These are phyloP conservation scores for Mesembryanthemum crystallinum DNA, from an alignment of 148 eudicot genomes.

Conservation along the genomic window DNA sequence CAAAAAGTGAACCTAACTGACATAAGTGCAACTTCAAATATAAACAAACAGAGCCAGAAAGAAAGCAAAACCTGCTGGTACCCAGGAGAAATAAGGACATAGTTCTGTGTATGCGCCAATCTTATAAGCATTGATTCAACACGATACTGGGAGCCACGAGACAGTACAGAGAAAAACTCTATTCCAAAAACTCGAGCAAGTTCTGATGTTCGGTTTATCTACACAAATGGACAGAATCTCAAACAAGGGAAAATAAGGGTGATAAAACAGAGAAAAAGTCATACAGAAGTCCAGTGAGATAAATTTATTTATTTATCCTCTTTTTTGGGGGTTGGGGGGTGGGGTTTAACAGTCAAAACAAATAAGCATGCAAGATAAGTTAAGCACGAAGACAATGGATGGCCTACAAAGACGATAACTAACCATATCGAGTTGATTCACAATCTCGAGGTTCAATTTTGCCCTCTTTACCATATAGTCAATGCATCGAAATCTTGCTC, in stretches of 20 bases:
- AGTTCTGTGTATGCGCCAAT: slow-evolving; percentile 85
- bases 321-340: too few species aligned
- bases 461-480: slow-evolving; percentile 59
- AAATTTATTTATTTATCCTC: too few species aligned
- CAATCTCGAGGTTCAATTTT: slow-evolving; percentile 66
- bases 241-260: slow-evolving; percentile 5
- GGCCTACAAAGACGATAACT: not conserved
- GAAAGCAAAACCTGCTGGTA: slow-evolving; percentile 53
- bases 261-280: not conserved
- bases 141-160: slow-evolving; percentile 98
- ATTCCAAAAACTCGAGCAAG: slow-evolving; percentile 97
- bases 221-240: slow-evolving; percentile 28
- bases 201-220: slow-evolving; percentile 93
- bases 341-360: not conserved
- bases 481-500: slow-evolving; percentile 78
- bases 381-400: not conserved
- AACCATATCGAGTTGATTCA: slow-evolving; percentile 86
- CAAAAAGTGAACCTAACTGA: too few species aligned
- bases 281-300: not conserved
- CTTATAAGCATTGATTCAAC: slow-evolving; percentile 96
- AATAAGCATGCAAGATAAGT: not conserved
- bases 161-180: slow-evolving; percentile 92
- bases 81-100: slow-evolving; percentile 88
- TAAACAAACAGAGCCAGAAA: slow-evolving; percentile 4
- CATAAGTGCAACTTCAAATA: not conserved